Evolutionary conservation across 139 green algal genomes (phyloP).

Genomic region (Chlorella ohadii): DNA sequence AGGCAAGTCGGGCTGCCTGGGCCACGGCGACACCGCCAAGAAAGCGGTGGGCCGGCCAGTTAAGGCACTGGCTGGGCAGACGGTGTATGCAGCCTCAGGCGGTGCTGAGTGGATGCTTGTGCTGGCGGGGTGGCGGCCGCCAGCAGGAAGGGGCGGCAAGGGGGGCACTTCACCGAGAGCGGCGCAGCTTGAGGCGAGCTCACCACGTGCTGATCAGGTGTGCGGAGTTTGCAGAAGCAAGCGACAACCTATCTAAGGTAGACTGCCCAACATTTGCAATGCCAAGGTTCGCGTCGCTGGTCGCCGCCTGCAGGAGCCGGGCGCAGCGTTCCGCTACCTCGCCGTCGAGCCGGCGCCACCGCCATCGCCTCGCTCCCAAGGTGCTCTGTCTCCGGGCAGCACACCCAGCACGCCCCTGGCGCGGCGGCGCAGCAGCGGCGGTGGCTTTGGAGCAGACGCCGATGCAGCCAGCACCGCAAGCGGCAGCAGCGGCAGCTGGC

Average conservation of each 20-base stretch:
- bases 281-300: no score
- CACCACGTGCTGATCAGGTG: neutral
- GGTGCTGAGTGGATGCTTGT: constrained; percentile 27
- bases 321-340: neutral
- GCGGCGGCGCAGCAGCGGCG: neutral
- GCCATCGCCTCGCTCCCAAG: neutral
- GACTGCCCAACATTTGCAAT: no score
- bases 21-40: constrained; percentile 30
- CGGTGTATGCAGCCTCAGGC: neutral
- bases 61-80: neutral
- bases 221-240: no score
- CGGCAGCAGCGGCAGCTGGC: neutral
- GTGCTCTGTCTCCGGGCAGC: neutral
- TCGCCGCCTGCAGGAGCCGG: neutral
- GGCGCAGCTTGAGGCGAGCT: neutral
- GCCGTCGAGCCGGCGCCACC: neutral
- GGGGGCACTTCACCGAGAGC: neutral
- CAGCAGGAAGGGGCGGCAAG: neutral
- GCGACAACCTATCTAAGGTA: no score
- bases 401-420: neutral
- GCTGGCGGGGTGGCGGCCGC: constrained; percentile 1
- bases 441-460: neutral
- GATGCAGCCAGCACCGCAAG: neutral
- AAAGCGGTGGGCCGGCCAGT: constrained; percentile 12
- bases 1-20: constrained; percentile 30